Base-by-base conservation (phyloP, 208 protist genomes). In the Crithidia expoeki region DNA sequence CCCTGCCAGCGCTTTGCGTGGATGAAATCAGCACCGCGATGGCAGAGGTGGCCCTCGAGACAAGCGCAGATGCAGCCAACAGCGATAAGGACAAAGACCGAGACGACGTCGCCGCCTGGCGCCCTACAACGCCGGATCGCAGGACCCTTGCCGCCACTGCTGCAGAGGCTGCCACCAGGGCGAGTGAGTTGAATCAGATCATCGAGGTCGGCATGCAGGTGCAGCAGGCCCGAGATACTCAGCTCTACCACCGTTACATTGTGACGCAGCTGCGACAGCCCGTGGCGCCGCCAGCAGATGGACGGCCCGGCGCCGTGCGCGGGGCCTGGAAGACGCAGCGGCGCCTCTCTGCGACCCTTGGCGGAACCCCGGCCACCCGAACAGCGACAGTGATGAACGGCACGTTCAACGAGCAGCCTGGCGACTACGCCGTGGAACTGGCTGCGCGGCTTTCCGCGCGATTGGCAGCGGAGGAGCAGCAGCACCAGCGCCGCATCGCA, bases 21-120 rank as follows among this genome's bases (percentile, higher is more conserved):
- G 90, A 95, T 51, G 87, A 95, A 74, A 53, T 95, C 38, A 88
- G 82, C 76, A 67, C 81, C 9, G 81, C 90, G 2, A 92, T 95
- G 79, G 80, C 84, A 0, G 79, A 86, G 55, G 66, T 80, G 10
- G 84, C 85, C 5, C 52, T 78, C 19, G 73, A 83, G 58, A 6
- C 44, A 17, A 64, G 25, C 44, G 36, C 46, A 17, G 27, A 49
- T 14, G 36, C 5, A 40, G 36, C 36, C 36, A 12, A 5, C 36
- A 12, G 36, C 36, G 36, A 12, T 40, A 12, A 5, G 36, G 33
- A 21, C 10, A 42, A n/a, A 12, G 27, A 46, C 10, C 10, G 44
- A 42, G 6, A 33, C 51, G 36, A 36, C 36, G 21, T 32, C 17
- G 50, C 44, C 6, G 46, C 52, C 17, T 78, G 83, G 73, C 75